phyloP scores from a whole-genome alignment of 306 rosid species.

The Oemleria cerasiformis region DNA sequence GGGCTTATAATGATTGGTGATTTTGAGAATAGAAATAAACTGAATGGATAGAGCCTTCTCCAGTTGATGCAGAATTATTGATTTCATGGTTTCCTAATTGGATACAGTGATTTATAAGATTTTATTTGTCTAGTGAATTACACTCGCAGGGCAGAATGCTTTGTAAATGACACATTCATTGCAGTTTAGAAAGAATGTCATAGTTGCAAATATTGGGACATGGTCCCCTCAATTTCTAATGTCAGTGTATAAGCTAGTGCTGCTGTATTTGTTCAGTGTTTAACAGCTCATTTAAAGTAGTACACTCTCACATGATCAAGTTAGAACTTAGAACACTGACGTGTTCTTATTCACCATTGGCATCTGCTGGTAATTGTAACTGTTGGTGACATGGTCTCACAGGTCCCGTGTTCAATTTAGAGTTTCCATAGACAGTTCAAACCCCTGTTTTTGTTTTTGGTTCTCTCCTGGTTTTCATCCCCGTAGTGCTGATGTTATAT shows the following conservation, averaged over 20 bases:
- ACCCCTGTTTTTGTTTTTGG: background rate
- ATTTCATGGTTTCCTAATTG: background rate
- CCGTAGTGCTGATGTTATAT: background rate
- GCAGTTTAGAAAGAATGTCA: background rate
- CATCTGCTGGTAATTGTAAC: background rate
- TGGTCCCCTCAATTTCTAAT: background rate
- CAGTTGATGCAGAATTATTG: background rate
- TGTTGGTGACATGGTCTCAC: background rate
- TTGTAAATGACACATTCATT: background rate
- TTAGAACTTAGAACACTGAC: background rate
- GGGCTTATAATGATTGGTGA: background rate
- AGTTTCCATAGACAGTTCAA: background rate
- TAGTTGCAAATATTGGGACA: background rate
- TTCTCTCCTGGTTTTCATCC: background rate
- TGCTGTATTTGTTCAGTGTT: background rate
- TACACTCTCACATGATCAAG: background rate
- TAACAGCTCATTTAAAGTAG: background rate
- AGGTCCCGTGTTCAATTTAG: background rate
- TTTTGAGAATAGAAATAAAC: background rate
- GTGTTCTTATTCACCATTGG: background rate
- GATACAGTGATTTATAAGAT: background rate
- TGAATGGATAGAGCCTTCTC: background rate
- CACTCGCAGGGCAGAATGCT: background rate
- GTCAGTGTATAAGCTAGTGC: background rate
- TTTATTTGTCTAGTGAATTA: background rate